Evolutionary conservation across 176 grass and related monocot species (phyloP).

Genomic region (Carex littledalei): DNA sequence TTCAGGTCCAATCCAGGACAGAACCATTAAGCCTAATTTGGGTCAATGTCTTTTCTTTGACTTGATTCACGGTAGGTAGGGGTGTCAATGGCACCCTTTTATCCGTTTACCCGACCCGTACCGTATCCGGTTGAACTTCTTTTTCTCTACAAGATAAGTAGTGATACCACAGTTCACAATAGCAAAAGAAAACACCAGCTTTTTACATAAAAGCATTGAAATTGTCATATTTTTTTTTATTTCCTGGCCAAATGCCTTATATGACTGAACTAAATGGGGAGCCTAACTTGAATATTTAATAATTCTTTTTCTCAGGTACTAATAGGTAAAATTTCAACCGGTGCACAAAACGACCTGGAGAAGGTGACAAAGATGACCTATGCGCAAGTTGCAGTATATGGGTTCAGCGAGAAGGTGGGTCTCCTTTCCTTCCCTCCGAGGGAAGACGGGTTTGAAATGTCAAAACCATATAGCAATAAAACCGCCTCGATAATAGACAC

Average conservation of each 20-base stretch:
- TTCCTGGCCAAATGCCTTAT: neutral
- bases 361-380: slow-evolving; percentile 94
- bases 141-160: neutral
- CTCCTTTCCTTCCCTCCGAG: slow-evolving; percentile 84
- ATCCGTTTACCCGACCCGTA: no score
- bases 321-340: slow-evolving; percentile 73
- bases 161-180: neutral
- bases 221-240: no score
- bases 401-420: slow-evolving; percentile 88
- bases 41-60: neutral
- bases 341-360: slow-evolving; percentile 89
- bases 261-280: neutral
- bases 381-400: slow-evolving; percentile 79
- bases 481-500: slow-evolving; percentile 64
- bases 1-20: neutral
- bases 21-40: neutral
- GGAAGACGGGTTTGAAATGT: slow-evolving; percentile 56
- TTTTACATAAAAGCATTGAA: neutral
- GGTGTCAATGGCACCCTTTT: no score
- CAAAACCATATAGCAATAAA: slow-evolving; percentile 59
- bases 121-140: neutral
- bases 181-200: neutral
- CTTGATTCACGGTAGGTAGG: neutral
- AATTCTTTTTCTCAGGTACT: slow-evolving; percentile 49
- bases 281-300: neutral